phyloP scores from a whole-genome alignment of 306 rosid genomes.

The Leucaena leucocephala region DNA sequence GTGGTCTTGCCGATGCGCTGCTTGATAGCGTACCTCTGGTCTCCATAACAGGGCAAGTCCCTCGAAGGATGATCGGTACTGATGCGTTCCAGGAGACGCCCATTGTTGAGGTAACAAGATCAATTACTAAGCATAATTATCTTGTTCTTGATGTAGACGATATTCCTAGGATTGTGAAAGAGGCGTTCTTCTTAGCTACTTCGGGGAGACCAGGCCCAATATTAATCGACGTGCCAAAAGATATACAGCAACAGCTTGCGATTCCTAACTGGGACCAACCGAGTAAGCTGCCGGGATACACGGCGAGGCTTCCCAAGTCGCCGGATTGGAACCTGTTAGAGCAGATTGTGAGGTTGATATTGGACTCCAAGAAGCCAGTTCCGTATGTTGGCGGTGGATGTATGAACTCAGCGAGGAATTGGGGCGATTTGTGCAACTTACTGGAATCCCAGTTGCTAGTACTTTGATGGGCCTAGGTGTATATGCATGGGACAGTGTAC shows the following conservation, averaged over 20 bases:
- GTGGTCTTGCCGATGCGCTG: constrained; percentile 81
- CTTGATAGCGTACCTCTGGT: constrained; percentile 74
- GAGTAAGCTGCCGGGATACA: constrained; percentile 60
- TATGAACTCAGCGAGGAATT: constrained; percentile 75
- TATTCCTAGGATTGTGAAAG: constrained; percentile 77
- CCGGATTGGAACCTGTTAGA: constrained; percentile 50
- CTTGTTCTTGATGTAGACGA: constrained; percentile 82
- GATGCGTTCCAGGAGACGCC: constrained; percentile 92
- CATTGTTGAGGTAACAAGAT: constrained; percentile 88
- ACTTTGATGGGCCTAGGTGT: constrained; percentile 88
- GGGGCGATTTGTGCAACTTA: constrained; percentile 59
- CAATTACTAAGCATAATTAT: constrained; percentile 84
- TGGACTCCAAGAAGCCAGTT: constrained; percentile 75
- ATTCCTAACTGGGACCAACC: constrained; percentile 77
- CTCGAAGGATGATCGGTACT: constrained; percentile 90
- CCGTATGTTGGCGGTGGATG: constrained; percentile 87
- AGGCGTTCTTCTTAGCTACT: constrained; percentile 73
- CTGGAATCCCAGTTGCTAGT: constrained; percentile 82
- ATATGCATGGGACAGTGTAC: constrained; percentile 87
- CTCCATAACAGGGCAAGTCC: constrained; percentile 86
- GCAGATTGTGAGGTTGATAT: constrained; percentile 64
- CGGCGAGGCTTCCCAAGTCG: constrained; percentile 60
- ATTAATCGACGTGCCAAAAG: constrained; percentile 79
- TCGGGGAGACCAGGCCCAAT: constrained; percentile 87
- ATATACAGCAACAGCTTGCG: constrained; percentile 79